These are phyloP conservation scores for Trametes cingulata DNA, from an alignment of 768 basidiomycete genomes.

Conservation along the genomic window DNA sequence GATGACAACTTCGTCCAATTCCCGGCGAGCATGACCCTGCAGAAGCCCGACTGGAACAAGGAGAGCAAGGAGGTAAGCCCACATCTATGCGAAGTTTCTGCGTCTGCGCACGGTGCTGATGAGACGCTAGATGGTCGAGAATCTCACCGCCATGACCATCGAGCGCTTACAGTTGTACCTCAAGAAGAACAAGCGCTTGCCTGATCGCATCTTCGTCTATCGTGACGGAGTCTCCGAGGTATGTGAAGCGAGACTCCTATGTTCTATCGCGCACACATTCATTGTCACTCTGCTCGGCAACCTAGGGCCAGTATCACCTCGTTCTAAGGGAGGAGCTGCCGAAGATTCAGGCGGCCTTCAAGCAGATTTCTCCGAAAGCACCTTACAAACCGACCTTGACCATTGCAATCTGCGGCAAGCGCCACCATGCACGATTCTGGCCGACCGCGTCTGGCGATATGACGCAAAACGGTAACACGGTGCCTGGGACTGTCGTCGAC, in stretches of 20 bases:
- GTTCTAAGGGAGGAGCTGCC: slow-evolving; percentile 64
- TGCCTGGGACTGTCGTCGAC: slow-evolving; percentile 80
- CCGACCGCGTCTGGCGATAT: slow-evolving; percentile 49
- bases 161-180: slow-evolving; percentile 65
- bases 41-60: slow-evolving; percentile 48
- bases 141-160: slow-evolving; percentile 64
- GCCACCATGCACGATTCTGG: slow-evolving; percentile 64
- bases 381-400: slow-evolving; percentile 64
- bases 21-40: slow-evolving; percentile 72
- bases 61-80: slow-evolving; percentile 38
- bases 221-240: slow-evolving; percentile 86
- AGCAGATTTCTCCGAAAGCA: slow-evolving; percentile 44
- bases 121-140: slow-evolving; percentile 63
- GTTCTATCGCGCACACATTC: not conserved
- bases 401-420: slow-evolving; percentile 80
- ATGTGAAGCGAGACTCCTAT: slow-evolving; percentile 25
- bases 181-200: slow-evolving; percentile 55
- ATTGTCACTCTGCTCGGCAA: no score
- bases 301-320: slow-evolving; percentile 70
- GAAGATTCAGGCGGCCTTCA: slow-evolving; percentile 61
- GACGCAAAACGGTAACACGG: slow-evolving; percentile 72
- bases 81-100: not conserved
- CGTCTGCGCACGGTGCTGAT: not conserved
- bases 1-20: slow-evolving; percentile 74
- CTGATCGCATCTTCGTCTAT: slow-evolving; percentile 69